Evolutionary conservation across 352 stramenopile genomes (phyloP).

Genomic region (Peronospora farinosa): DNA sequence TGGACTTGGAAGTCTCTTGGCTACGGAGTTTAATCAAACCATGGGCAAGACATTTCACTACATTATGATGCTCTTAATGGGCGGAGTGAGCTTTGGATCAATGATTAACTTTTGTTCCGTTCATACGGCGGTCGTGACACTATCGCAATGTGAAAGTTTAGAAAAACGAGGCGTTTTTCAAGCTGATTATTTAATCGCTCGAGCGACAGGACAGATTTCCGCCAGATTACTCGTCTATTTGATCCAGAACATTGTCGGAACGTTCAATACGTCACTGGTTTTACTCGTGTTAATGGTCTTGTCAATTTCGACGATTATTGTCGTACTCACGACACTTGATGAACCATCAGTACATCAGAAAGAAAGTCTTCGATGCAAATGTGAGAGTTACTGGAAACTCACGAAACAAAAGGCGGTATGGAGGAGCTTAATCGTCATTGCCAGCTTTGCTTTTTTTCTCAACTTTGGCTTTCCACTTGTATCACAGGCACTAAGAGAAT

Average conservation of each 20-base stretch:
- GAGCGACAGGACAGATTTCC: constrained; percentile 24
- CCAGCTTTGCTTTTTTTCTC: constrained; percentile 43
- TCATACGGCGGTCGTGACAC: constrained; percentile 43
- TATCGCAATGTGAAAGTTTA: constrained; percentile 43
- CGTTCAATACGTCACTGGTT: constrained; percentile 22
- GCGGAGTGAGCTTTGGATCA: constrained; percentile 37
- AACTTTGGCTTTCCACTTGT: constrained; percentile 34
- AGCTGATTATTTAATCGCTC: constrained; percentile 41
- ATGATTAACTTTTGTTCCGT: constrained; percentile 51
- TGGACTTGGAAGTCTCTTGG: constrained; percentile 27
- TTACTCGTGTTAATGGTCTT: constrained; percentile 29
- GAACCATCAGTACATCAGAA: constrained; percentile 17
- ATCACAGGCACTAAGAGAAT: constrained; percentile 26
- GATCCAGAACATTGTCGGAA: constrained; percentile 23
- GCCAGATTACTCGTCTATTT: constrained; percentile 25
- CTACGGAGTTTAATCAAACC: constrained; percentile 2
- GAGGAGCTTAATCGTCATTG: constrained; percentile 37
- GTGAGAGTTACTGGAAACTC: constrained; percentile 52
- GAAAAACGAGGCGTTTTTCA: constrained; percentile 36
- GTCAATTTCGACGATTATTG: constrained; percentile 26
- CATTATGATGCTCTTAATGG: constrained; percentile 36
- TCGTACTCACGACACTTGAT: constrained; percentile 19
- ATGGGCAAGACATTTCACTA: constrained; percentile 25
- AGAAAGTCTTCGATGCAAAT: constrained; percentile 31
- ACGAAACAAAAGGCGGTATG: constrained; percentile 50